phyloP scores from a whole-genome alignment of 495 filamentous ascomycete species.

The Neurospora sp. region DNA sequence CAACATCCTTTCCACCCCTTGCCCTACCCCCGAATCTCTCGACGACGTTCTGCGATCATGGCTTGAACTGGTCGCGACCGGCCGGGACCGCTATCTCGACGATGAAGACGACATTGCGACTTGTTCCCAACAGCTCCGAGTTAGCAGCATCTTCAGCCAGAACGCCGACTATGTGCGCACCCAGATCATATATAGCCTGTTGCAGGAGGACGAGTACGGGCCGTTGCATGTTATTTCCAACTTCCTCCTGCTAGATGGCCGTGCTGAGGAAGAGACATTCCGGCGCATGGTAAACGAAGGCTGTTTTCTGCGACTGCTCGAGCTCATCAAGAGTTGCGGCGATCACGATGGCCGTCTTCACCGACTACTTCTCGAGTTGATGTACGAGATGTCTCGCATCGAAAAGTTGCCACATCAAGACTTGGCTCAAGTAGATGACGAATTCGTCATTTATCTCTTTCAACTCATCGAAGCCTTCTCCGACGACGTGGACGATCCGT shows the following conservation, averaged over 20 bases:
- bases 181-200: conserved; percentile 82
- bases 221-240: conserved; percentile 74
- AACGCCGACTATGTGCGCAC: conserved; percentile 82
- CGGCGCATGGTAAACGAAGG: conserved; percentile 80
- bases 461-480: conserved; percentile 80
- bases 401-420: conserved; percentile 72
- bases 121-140: conserved; percentile 73
- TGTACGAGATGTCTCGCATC: conserved; percentile 96
- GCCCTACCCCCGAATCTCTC: conserved; percentile 64
- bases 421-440: conserved; percentile 70
- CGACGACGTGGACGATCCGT: conserved; percentile 85
- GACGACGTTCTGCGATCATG: conserved; percentile 80
- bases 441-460: conserved; percentile 76
- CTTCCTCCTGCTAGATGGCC: conserved; percentile 86
- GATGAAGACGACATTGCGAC: conserved; percentile 75
- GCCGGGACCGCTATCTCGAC: conserved; percentile 73
- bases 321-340: conserved; percentile 60
- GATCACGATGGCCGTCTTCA: conserved; percentile 62
- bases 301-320: conserved; percentile 70
- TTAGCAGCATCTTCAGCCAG: conserved; percentile 59
- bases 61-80: conserved; percentile 65
- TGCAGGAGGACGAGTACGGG: conserved; percentile 78
- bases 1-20: conserved; percentile 63
- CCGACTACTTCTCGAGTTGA: conserved; percentile 70
- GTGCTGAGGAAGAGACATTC: conserved; percentile 65